A percentile compares a stretch with the other conserved stretches of the same genome.
Conservation (phyloP, 768 basidiomycete genomes). For the Panus rudis region DNA sequence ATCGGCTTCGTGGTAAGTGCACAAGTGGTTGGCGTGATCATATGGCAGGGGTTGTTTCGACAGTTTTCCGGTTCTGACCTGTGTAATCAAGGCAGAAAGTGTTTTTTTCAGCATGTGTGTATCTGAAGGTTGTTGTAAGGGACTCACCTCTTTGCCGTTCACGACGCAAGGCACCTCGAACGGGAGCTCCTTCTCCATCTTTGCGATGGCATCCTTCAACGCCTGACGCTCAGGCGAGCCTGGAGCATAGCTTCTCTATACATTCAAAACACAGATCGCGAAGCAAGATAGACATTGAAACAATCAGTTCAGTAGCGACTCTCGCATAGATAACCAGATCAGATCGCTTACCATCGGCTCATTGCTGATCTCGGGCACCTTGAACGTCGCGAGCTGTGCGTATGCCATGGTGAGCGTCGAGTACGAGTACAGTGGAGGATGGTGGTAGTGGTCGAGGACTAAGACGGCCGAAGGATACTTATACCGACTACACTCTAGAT, state of each 20-base stretch:
- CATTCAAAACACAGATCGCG: background rate
- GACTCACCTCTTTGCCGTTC: constrained; percentile 54
- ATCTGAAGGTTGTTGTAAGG: background rate
- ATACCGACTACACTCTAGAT: too few relatives aligned
- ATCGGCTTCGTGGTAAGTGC: constrained; percentile 86
- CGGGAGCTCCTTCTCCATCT: constrained; percentile 80
- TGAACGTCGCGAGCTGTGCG: constrained; percentile 80
- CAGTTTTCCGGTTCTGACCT: constrained; percentile 78
- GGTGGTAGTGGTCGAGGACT: too few relatives aligned
- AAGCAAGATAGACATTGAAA: background rate
- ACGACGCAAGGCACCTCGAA: constrained; percentile 92
- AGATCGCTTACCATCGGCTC: constrained; percentile 75
- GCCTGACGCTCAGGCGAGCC: constrained; percentile 73
- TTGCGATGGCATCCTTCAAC: constrained; percentile 61
- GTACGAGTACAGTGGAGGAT: too few relatives aligned
- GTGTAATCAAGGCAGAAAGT: constrained; percentile 2
- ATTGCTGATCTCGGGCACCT: constrained; percentile 81
- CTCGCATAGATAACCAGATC: background rate
- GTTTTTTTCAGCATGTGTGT: background rate
- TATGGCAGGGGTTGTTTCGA: constrained; percentile 81
- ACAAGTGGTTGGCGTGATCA: constrained; percentile 75
- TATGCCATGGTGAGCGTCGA: too few relatives aligned
- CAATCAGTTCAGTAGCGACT: constrained; percentile 11
- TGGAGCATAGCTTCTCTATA: constrained; percentile 67
- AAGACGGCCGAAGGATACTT: too few relatives aligned